Conservation (phyloP, 2,329 filamentous ascomycete genomes). For the Pyrenophora graminea region DNA sequence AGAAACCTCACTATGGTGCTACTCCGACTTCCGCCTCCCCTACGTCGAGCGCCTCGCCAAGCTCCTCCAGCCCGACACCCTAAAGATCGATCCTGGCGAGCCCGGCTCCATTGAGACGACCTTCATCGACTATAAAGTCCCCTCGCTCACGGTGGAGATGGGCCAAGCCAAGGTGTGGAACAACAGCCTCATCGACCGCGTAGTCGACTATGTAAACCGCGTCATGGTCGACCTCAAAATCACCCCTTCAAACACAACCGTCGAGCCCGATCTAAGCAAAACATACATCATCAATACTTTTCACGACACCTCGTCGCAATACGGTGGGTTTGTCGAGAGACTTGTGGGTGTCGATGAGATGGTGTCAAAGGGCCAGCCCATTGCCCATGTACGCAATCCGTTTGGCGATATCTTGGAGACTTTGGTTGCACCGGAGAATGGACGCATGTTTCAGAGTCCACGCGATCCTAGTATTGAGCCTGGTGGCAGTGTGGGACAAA, state of each 20-base stretch:
- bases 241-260: constrained; percentile 35
- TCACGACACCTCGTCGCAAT: constrained; percentile 32
- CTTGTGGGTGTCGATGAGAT: constrained; percentile 40
- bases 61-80: constrained; percentile 45
- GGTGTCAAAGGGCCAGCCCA: constrained; percentile 43
- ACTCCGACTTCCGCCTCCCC: constrained; percentile 44
- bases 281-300: constrained; percentile 39
- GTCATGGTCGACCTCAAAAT: constrained; percentile 30
- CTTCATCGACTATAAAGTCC: constrained; percentile 42
- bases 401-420: constrained; percentile 47
- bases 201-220: constrained; percentile 35
- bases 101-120: constrained; percentile 48
- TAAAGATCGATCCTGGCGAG: constrained; percentile 48
- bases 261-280: constrained; percentile 37
- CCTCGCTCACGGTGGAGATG: constrained; percentile 47
- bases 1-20: constrained; percentile 47
- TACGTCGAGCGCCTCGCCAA: constrained; percentile 48
- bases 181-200: constrained; percentile 40
- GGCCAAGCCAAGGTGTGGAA: constrained; percentile 48
- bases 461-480: constrained; percentile 44
- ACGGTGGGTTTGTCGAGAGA: constrained; percentile 37
- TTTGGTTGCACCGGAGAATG: constrained; percentile 37
- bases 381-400: constrained; percentile 42
- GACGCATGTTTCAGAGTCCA: constrained; percentile 42
- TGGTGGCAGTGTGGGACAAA: constrained; percentile 40